Evolutionary conservation across 2,329 filamentous ascomycete genomes (phyloP).

Genomic region (Salinomyces thailandicus): DNA sequence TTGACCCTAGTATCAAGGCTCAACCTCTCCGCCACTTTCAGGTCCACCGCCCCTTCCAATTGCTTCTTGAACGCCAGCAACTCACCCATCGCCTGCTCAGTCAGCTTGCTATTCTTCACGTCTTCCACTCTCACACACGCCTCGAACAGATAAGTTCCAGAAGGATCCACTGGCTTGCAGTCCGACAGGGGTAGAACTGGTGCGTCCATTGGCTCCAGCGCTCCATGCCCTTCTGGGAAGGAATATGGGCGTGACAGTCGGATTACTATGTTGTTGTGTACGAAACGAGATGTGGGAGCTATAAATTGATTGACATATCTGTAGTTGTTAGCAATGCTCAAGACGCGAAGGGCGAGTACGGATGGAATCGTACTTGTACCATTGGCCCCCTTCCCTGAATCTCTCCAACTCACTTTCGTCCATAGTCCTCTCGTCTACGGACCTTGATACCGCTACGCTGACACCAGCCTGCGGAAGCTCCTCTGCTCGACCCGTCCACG

Average conservation of each 20-base stretch:
- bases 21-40: constrained; percentile 48
- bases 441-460: constrained; percentile 43
- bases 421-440: constrained; percentile 40
- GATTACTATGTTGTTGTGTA: constrained; percentile 48
- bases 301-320: constrained; percentile 41
- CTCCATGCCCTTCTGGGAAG: constrained; percentile 20
- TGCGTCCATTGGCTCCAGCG: constrained; percentile 21
- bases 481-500: constrained; percentile 19
- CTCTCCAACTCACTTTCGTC: constrained; percentile 34
- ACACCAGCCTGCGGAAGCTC: constrained; percentile 39
- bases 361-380: constrained; percentile 24
- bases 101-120: constrained; percentile 42
- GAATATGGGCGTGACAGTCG: constrained; percentile 45
- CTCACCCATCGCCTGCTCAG: constrained; percentile 45
- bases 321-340: not conserved
- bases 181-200: constrained; percentile 31
- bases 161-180: constrained; percentile 44
- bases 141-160: constrained; percentile 48
- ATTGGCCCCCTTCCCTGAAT: constrained; percentile 10
- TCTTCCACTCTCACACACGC: constrained; percentile 48
- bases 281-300: constrained; percentile 46
- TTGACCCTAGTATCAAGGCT: constrained; percentile 50
- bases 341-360: not conserved
- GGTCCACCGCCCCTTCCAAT: constrained; percentile 47
- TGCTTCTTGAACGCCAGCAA: constrained; percentile 44